Percentiles rank a stretch among this genome's conserved stretches.
These are phyloP conservation scores for Xylaria sp. DNA, from an alignment of 2,329 filamentous ascomycete species.

Conservation along the genomic window DNA sequence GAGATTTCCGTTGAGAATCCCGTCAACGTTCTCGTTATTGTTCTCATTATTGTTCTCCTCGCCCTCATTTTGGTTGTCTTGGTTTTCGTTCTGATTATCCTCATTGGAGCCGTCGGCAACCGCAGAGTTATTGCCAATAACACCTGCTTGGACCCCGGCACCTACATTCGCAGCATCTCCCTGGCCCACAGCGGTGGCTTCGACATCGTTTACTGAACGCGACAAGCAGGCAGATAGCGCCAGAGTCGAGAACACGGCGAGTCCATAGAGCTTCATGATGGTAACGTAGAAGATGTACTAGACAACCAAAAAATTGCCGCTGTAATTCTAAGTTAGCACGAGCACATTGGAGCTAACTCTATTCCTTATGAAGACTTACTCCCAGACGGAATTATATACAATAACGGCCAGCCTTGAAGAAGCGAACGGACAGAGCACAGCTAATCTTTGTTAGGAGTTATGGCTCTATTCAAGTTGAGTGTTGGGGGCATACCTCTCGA, in stretches of 20 bases:
- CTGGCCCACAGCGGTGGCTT: slow-evolving; percentile 15
- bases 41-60: slow-evolving; percentile 29
- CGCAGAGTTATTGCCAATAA: slow-evolving; percentile 30
- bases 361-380: slow-evolving; percentile 34
- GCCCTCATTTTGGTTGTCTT: slow-evolving; percentile 26
- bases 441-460: slow-evolving; percentile 35
- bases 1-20: slow-evolving; percentile 29
- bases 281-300: slow-evolving; percentile 20
- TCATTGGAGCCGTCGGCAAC: slow-evolving; percentile 33
- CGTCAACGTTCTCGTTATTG: neutral
- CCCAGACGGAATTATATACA: slow-evolving; percentile 40
- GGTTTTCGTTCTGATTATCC: slow-evolving; percentile 22
- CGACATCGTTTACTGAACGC: slow-evolving; percentile 30
- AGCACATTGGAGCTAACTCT: neutral
- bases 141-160: slow-evolving; percentile 20
- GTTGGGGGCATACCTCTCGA: slow-evolving; percentile 27
- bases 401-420: slow-evolving; percentile 29
- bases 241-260: slow-evolving; percentile 43
- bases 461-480: neutral
- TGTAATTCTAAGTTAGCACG: slow-evolving; percentile 5
- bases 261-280: slow-evolving; percentile 44
- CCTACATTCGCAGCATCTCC: slow-evolving; percentile 16
- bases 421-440: slow-evolving; percentile 47
- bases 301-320: slow-evolving; percentile 20
- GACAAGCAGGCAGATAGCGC: slow-evolving; percentile 44